Base-by-base conservation (phyloP, 352 stramenopile genomes). In the Globisporangium irregulare region DNA sequence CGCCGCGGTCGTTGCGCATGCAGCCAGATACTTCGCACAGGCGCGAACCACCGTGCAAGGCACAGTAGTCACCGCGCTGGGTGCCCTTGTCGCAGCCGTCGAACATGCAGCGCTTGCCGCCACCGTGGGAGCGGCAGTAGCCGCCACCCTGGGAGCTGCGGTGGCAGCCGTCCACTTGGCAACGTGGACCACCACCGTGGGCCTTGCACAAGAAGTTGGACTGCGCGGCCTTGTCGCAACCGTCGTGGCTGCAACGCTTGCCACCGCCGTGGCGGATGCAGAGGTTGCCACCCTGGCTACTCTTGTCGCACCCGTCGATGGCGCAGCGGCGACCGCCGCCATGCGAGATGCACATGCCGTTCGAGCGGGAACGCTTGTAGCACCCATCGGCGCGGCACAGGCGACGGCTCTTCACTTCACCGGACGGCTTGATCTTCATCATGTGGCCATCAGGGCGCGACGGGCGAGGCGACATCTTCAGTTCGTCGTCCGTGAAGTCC, bases 241-340 rank as follows among this genome's bases (percentile, higher is more conserved):
- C 86, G 27, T 90, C 73, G 66, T 86, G 73, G 62, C 80, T 85
- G 76, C 89, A 97, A 58, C 84, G 85, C 72, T 91, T 92, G 66
- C 89, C 88, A 48, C 88, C 89, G 27, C 89, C 89, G 64, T 97
- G 89, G 61, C 89, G 88, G 54, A 94, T 93, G 77, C 89, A 97
- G 59, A 94, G 69, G 67, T 92, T 90, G 62, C 84, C 81, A 38
- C 88, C 86, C 75, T 94, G 86, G 27, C 76, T 88, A 73, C 81
- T 92, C 80, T 91, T 91, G 67, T 92, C 78, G 63, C 89, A 97
- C 4, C 83, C 86, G 4, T 92, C 82, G 3, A 94, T 77, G 29
- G 80, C 75, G 67, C 89, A 97, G 57, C 88, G 87, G 34, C 82
- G 81, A 59, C 88, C 88, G 57, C 89, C 88, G 14, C 89, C 88